phyloP scores from a whole-genome alignment of 1,139 yeast genomes.

The Kodamaea plutei region DNA sequence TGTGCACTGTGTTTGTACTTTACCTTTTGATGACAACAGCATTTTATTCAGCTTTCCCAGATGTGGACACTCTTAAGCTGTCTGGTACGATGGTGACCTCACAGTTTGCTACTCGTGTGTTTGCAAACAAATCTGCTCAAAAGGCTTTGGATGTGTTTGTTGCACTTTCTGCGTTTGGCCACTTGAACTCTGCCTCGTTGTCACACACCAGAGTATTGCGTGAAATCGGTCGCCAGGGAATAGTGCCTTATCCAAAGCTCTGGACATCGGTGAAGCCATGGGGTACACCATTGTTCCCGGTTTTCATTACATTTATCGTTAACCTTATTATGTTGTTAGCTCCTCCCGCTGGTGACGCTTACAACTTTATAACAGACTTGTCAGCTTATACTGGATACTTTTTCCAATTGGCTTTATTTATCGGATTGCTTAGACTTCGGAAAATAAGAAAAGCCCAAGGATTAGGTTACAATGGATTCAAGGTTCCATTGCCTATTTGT shows the following conservation, averaged over 20 bases:
- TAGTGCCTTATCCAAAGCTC: slow-evolving; percentile 34
- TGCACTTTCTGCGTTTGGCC: slow-evolving; percentile 42
- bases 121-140: slow-evolving; percentile 27
- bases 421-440: slow-evolving; percentile 35
- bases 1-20: slow-evolving; percentile 29
- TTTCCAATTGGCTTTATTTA: slow-evolving; percentile 30
- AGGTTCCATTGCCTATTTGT: slow-evolving; percentile 29
- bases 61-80: slow-evolving; percentile 24
- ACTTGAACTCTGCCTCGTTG: slow-evolving; percentile 34
- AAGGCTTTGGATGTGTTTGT: slow-evolving; percentile 34
- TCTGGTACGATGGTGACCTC: slow-evolving; percentile 23
- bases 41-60: slow-evolving; percentile 33
- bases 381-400: slow-evolving; percentile 20
- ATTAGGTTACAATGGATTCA: slow-evolving; percentile 28
- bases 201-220: slow-evolving; percentile 40
- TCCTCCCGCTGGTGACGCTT: slow-evolving; percentile 45
- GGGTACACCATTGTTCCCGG: slow-evolving; percentile 40
- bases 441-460: slow-evolving; percentile 31
- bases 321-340: slow-evolving; percentile 38
- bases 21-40: slow-evolving; percentile 36
- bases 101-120: slow-evolving; percentile 24
- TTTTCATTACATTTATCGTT: slow-evolving; percentile 32
- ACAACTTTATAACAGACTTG: slow-evolving; percentile 35
- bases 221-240: slow-evolving; percentile 48
- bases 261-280: slow-evolving; percentile 43